Percentiles rank a stretch among this genome's conserved stretches.
These are phyloP conservation scores for Phaeodactylum tricornutum DNA, from an alignment of 108 stramenopile species.

Conservation along the genomic window DNA sequence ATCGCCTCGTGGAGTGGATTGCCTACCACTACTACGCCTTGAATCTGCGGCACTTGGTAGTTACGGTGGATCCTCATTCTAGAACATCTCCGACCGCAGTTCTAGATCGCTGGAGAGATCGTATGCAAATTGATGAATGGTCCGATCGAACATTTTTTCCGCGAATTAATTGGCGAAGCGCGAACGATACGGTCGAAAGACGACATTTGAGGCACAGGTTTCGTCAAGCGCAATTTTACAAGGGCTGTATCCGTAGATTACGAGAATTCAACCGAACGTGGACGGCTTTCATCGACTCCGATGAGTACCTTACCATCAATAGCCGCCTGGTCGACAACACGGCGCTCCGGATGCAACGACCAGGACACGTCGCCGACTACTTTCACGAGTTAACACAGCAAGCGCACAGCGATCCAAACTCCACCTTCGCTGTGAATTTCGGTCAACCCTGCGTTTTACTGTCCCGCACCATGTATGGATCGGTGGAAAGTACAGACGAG, in stretches of 20 bases:
- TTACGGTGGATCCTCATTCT: constrained; percentile 16
- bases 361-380: no score
- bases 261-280: constrained; percentile 4
- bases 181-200: no score
- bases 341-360: no score
- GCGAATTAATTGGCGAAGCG: no score
- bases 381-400: no score
- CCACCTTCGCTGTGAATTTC: no score
- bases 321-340: no score
- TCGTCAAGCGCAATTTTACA: constrained; percentile 3
- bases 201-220: background rate
- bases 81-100: constrained; percentile 1
- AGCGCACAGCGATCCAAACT: no score
- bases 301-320: constrained; percentile 10
- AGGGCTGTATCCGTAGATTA: background rate
- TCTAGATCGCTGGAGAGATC: background rate
- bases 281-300: constrained; percentile 8
- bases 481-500: background rate
- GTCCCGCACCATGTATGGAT: background rate
- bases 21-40: constrained; percentile 36
- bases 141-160: background rate
- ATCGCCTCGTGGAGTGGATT: constrained; percentile 33
- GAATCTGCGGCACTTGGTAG: constrained; percentile 20
- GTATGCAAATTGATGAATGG: constrained; percentile 1
- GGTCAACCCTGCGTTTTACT: background rate